These are phyloP conservation scores for Fusarium metavorans DNA, from an alignment of 2,329 filamentous ascomycete species.

Conservation along the genomic window DNA sequence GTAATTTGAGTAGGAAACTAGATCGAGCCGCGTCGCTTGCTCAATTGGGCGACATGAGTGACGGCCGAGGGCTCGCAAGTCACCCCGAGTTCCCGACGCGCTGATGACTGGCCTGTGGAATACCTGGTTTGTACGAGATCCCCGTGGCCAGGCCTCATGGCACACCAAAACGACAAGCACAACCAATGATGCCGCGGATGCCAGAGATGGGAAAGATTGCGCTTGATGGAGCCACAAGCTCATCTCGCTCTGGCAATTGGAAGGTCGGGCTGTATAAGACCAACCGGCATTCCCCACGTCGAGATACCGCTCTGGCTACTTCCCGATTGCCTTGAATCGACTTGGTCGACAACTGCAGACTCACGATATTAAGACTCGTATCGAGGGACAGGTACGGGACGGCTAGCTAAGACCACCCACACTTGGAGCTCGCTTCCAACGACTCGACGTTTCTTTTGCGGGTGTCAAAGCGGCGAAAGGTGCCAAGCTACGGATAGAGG, in stretches of 20 bases:
- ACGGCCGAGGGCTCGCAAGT: slow-evolving; percentile 25
- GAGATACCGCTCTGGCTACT: not conserved
- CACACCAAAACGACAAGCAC: slow-evolving; percentile 26
- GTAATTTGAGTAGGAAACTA: slow-evolving; percentile 32
- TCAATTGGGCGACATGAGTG: slow-evolving; percentile 30
- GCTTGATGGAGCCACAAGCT: slow-evolving; percentile 28
- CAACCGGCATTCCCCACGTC: slow-evolving; percentile 32
- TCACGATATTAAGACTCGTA: not conserved
- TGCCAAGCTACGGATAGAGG: slow-evolving; percentile 19
- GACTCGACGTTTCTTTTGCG: slow-evolving; percentile 22
- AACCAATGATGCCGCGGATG: slow-evolving; percentile 25
- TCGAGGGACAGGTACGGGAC: not conserved
- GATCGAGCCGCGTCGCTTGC: slow-evolving; percentile 39
- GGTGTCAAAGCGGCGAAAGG: slow-evolving; percentile 22
- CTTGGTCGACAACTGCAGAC: not conserved
- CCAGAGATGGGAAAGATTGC: slow-evolving; percentile 24
- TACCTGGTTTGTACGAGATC: slow-evolving; percentile 37
- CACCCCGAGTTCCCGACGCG: slow-evolving; percentile 26
- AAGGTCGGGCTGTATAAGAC: slow-evolving; percentile 39
- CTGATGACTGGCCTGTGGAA: slow-evolving; percentile 11
- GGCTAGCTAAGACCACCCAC: not conserved
- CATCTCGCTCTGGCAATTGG: slow-evolving; percentile 12
- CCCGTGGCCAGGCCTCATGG: slow-evolving; percentile 26
- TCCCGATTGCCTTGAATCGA: not conserved
- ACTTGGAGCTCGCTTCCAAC: slow-evolving; percentile 2